phyloP scores from a whole-genome alignment of 768 basidiomycete species.

The Mycena floridula region DNA sequence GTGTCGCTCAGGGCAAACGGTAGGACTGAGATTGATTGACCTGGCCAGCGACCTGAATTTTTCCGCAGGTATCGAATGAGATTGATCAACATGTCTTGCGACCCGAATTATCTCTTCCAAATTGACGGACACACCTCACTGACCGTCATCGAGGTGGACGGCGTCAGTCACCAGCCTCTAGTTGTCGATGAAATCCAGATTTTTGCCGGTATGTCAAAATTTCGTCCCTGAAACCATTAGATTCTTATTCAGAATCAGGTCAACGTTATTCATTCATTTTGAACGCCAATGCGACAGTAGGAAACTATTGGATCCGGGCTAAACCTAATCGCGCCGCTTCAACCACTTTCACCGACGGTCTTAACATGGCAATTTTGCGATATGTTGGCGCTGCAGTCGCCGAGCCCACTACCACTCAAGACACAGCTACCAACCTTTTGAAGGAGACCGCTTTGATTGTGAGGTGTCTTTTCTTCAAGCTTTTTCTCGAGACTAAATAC shows the following conservation, averaged over 20 bases:
- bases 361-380: slow-evolving; percentile 33
- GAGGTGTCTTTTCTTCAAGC: slow-evolving; percentile 2
- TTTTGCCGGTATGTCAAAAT: slow-evolving; percentile 17
- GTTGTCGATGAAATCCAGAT: slow-evolving; percentile 24
- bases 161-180: slow-evolving; percentile 19
- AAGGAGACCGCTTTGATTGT: slow-evolving; percentile 19
- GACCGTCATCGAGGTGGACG: slow-evolving; percentile 29
- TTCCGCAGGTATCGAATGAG: slow-evolving; percentile 10
- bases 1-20: slow-evolving; percentile 20
- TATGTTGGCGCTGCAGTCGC: slow-evolving; percentile 24
- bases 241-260: slow-evolving; percentile 14
- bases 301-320: slow-evolving; percentile 38
- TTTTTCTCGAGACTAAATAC: slow-evolving; percentile 13
- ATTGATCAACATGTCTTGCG: slow-evolving; percentile 28
- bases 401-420: slow-evolving; percentile 20
- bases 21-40: background rate
- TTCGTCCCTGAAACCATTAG: background rate
- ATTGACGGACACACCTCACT: slow-evolving; percentile 18
- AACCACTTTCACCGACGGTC: slow-evolving; percentile 20
- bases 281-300: slow-evolving; percentile 31
- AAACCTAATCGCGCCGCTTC: slow-evolving; percentile 15
- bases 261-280: slow-evolving; percentile 34
- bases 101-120: slow-evolving; percentile 19
- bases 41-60: background rate
- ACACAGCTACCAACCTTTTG: slow-evolving; percentile 16